These are phyloP conservation scores for Starmerella khaoyaiensis DNA, from an alignment of 805 yeast species.

Conservation along the genomic window DNA sequence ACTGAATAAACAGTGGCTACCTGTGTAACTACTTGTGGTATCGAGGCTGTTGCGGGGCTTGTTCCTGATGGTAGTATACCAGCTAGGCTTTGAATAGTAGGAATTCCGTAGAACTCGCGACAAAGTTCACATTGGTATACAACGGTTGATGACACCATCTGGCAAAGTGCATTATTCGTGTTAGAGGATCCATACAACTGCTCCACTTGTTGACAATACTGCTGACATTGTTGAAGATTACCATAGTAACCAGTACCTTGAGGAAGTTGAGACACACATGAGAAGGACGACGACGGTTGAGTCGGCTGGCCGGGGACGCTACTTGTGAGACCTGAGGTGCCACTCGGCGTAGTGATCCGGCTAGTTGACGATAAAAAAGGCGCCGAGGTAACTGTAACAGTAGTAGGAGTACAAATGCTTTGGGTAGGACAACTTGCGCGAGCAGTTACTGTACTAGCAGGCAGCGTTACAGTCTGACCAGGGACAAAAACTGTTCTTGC, in stretches of 20 bases:
- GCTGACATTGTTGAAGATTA: constrained; percentile 9
- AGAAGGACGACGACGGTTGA: constrained; percentile 10
- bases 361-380: constrained; percentile 31
- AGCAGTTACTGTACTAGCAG: constrained; percentile 17
- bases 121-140: constrained; percentile 15
- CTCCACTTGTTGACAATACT: constrained; percentile 10
- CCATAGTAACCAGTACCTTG: constrained; percentile 12
- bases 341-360: constrained; percentile 27
- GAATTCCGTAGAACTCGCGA: constrained; percentile 13
- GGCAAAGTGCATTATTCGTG: constrained; percentile 3
- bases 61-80: constrained; percentile 9
- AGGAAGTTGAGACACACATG: constrained; percentile 12
- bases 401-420: constrained; percentile 9
- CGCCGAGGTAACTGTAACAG: constrained; percentile 20
- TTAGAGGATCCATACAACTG: constrained; percentile 5
- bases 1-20: constrained; percentile 9
- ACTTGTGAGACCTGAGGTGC: constrained; percentile 30
- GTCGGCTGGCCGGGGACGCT: constrained; percentile 25
- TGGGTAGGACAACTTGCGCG: constrained; percentile 8
- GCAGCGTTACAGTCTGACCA: constrained; percentile 19
- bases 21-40: constrained; percentile 6
- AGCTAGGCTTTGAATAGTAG: constrained; percentile 2
- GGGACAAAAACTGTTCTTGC: constrained; percentile 15
- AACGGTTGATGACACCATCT: constrained; percentile 6
- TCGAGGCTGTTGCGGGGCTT: constrained; percentile 5